phyloP scores from a whole-genome alignment of 306 rosid species.

The Purshia tridentata region DNA sequence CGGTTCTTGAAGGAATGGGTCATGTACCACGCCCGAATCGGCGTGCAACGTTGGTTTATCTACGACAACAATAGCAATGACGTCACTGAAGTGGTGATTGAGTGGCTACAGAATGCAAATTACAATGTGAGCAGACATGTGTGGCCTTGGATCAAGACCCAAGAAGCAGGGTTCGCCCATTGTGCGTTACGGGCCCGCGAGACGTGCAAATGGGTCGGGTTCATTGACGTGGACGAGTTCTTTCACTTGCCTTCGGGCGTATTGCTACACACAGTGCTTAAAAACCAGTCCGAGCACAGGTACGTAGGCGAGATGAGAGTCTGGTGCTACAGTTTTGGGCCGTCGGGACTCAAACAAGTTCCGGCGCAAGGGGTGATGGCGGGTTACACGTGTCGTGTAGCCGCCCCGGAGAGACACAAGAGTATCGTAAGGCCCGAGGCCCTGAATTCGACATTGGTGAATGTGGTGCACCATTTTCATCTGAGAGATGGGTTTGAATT shows the following conservation, averaged over 20 bases:
- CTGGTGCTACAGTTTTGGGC: slow-evolving; percentile 70
- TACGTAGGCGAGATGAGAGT: slow-evolving; percentile 55
- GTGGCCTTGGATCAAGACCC: slow-evolving; percentile 84
- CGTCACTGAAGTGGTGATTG: slow-evolving; percentile 29
- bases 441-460: slow-evolving; percentile 51
- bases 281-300: slow-evolving; percentile 22
- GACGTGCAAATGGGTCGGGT: slow-evolving; percentile 71
- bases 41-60: slow-evolving; percentile 68
- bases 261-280: slow-evolving; percentile 34
- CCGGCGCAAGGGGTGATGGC: slow-evolving; percentile 58
- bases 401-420: slow-evolving; percentile 65
- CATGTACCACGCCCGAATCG: slow-evolving; percentile 66
- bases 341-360: slow-evolving; percentile 45
- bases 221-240: slow-evolving; percentile 80
- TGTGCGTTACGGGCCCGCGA: slow-evolving; percentile 64
- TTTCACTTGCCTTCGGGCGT: slow-evolving; percentile 37
- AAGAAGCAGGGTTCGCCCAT: slow-evolving; percentile 83
- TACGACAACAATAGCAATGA: slow-evolving; percentile 83
- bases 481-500: slow-evolving; percentile 40
- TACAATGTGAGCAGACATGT: slow-evolving; percentile 54
- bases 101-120: slow-evolving; percentile 13
- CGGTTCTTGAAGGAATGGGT: slow-evolving; percentile 77
- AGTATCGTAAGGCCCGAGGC: slow-evolving; percentile 76
- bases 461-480: slow-evolving; percentile 86
- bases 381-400: slow-evolving; percentile 69